phyloP scores from a whole-genome alignment of 495 filamentous ascomycete species.

The Lasiosphaeris hirsuta region DNA sequence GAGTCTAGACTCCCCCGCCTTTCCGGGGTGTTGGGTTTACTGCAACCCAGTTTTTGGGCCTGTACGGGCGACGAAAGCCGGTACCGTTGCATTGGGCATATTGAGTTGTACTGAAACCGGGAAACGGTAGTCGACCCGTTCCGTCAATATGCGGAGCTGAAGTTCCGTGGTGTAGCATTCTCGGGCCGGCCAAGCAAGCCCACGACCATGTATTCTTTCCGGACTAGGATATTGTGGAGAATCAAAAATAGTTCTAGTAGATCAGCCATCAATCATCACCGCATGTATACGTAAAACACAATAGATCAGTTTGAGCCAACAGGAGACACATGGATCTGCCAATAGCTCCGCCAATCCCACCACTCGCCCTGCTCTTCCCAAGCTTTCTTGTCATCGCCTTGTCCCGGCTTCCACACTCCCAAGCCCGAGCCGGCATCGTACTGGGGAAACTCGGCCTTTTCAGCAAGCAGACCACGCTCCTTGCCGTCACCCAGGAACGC shows the following conservation, averaged over 20 bases:
- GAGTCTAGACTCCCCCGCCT: not conserved
- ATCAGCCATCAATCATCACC: too few species aligned
- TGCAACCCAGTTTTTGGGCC: not conserved
- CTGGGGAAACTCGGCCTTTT: slow-evolving; percentile 39
- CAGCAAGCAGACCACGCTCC: slow-evolving; percentile 29
- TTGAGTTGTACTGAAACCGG: not conserved
- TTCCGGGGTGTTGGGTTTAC: not conserved
- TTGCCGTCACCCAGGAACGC: slow-evolving; percentile 35
- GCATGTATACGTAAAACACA: too few species aligned
- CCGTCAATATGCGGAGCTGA: too few species aligned
- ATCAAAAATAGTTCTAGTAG: too few species aligned
- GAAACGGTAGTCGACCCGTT: not conserved
- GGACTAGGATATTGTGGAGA: too few species aligned
- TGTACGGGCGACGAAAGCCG: not conserved
- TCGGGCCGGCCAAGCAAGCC: too few species aligned
- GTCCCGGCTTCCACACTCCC: slow-evolving; percentile 37
- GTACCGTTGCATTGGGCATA: not conserved
- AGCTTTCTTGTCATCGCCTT: slow-evolving; percentile 21
- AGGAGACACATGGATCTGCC: slow-evolving; percentile 41
- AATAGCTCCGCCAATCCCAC: slow-evolving; percentile 40
- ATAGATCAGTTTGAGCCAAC: slow-evolving; percentile 1
- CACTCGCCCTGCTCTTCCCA: slow-evolving; percentile 25
- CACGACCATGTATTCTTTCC: too few species aligned
- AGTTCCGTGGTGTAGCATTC: too few species aligned
- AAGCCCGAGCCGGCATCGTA: slow-evolving; percentile 33